Percentiles rank a stretch among this genome's conserved stretches.
phyloP scores from a whole-genome alignment of 306 rosid species.

The Oemleria cerasiformis region DNA sequence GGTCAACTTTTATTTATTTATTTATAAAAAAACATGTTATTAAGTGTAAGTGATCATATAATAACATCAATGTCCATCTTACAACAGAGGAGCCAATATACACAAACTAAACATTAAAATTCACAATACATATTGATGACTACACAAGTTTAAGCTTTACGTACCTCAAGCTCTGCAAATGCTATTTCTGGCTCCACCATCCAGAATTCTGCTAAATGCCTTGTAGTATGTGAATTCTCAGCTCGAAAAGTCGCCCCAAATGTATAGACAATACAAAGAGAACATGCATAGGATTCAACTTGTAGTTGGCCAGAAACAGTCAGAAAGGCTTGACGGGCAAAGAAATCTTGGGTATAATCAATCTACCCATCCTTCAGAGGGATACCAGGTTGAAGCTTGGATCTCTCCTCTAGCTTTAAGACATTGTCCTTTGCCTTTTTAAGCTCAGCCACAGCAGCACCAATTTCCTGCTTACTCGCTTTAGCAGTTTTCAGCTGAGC shows the following conservation, averaged over 20 bases:
- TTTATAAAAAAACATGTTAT: background rate
- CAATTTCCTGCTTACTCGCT: constrained; percentile 59
- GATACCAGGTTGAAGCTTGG: constrained; percentile 77
- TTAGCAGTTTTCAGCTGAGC: constrained; percentile 67
- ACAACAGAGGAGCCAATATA: background rate
- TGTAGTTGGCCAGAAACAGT: constrained; percentile 98
- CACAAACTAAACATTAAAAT: background rate
- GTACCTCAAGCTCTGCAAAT: constrained; percentile 85
- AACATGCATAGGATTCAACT: constrained; percentile 83
- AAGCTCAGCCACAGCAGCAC: constrained; percentile 62
- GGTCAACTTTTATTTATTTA: too few relatives aligned
- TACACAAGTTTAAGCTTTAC: constrained; percentile 2
- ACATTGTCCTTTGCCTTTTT: constrained; percentile 67
- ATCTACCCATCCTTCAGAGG: constrained; percentile 86
- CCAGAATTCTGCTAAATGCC: constrained; percentile 99
- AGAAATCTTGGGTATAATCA: constrained; percentile 81
- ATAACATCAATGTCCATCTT: background rate
- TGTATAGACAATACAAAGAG: constrained; percentile 87
- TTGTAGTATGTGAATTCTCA: constrained; percentile 91
- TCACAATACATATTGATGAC: background rate
- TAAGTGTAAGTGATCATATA: background rate
- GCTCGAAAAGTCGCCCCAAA: constrained; percentile 98
- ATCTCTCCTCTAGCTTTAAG: constrained; percentile 70
- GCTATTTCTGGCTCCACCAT: constrained; percentile 99
- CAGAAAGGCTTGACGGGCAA: constrained; percentile 93